A percentile compares a stretch with the other conserved stretches of the same genome.
phyloP scores from a whole-genome alignment of 768 basidiomycete species.

The Boletus barrowsii region DNA sequence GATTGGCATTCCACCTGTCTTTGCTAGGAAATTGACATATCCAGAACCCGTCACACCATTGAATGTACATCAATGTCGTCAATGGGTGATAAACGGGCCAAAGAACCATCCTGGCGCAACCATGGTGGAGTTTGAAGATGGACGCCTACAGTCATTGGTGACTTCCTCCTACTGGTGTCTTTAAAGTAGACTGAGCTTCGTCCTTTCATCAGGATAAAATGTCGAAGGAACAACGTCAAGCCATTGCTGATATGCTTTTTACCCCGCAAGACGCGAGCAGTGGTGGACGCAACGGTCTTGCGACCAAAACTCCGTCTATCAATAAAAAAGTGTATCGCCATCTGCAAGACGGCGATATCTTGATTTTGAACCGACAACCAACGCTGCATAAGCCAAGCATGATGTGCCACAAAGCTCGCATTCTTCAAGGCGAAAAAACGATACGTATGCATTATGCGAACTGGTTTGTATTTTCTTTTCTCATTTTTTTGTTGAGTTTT shows the following conservation, averaged over 20 bases:
- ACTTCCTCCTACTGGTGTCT: background rate
- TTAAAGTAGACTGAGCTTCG: conserved; percentile 2
- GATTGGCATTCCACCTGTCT: conserved; percentile 96
- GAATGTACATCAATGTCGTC: conserved; percentile 85
- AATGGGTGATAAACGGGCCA: conserved; percentile 88
- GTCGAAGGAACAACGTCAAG: conserved; percentile 84
- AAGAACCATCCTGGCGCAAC: conserved; percentile 88
- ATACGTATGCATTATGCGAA: conserved; percentile 99
- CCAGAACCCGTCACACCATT: conserved; percentile 93
- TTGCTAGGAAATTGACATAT: conserved; percentile 94
- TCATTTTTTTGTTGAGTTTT: background rate
- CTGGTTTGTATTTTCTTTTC: conserved; percentile 56
- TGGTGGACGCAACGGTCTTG: conserved; percentile 51
- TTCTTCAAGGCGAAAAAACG: conserved; percentile 94
- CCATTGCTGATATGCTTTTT: conserved; percentile 91
- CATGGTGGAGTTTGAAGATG: conserved; percentile 95
- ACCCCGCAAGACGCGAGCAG: conserved; percentile 77
- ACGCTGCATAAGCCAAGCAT: conserved; percentile 99
- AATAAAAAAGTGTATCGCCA: conserved; percentile 99
- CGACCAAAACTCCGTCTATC: conserved; percentile 72
- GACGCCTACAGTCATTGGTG: conserved; percentile 80
- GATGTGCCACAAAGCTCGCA: conserved; percentile 96
- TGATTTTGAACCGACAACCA: conserved; percentile 96
- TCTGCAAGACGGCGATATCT: conserved; percentile 88
- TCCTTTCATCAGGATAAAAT: conserved; percentile 65